phyloP scores from a whole-genome alignment of 345 rosid genomes.

The Gossypioides kirkii region DNA sequence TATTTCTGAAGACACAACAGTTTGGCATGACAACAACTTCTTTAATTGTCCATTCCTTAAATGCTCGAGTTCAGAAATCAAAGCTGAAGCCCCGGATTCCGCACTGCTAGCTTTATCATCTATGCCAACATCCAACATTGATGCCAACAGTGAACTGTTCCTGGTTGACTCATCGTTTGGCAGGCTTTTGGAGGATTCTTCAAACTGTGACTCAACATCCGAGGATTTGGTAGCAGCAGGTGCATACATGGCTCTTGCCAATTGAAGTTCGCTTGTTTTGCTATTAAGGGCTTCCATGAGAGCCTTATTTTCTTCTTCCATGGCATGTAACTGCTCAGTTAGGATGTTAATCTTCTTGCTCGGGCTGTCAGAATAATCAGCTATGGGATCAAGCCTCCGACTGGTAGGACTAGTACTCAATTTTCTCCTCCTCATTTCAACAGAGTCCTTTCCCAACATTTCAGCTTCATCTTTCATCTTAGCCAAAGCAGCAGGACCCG shows the following conservation, averaged over 20 bases:
- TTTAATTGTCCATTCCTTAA: slow-evolving; percentile 48
- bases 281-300: slow-evolving; percentile 60
- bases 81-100: slow-evolving; percentile 68
- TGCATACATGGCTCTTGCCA: slow-evolving; percentile 57
- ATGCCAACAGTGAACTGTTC: slow-evolving; percentile 36
- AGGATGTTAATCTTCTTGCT: slow-evolving; percentile 42
- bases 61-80: slow-evolving; percentile 68
- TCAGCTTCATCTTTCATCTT: slow-evolving; percentile 85
- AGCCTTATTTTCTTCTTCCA: slow-evolving; percentile 76
- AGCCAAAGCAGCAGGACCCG: slow-evolving; percentile 74
- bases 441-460: slow-evolving; percentile 53
- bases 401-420: slow-evolving; percentile 28
- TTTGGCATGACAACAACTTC: slow-evolving; percentile 34
- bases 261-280: slow-evolving; percentile 68
- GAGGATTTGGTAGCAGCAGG: slow-evolving; percentile 54
- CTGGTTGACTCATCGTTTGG: slow-evolving; percentile 34
- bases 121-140: slow-evolving; percentile 63
- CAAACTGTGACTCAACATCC: slow-evolving; percentile 53
- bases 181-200: slow-evolving; percentile 44
- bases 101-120: slow-evolving; percentile 68
- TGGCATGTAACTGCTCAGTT: slow-evolving; percentile 50
- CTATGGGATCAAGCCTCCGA: slow-evolving; percentile 25
- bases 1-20: slow-evolving; percentile 63
- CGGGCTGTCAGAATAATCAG: slow-evolving; percentile 28
- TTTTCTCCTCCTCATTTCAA: slow-evolving; percentile 44